A percentile compares a stretch with the other conserved stretches of the same genome.
These are phyloP conservation scores for Auriscalpium vulgare DNA, from an alignment of 768 basidiomycete species.

Conservation along the genomic window DNA sequence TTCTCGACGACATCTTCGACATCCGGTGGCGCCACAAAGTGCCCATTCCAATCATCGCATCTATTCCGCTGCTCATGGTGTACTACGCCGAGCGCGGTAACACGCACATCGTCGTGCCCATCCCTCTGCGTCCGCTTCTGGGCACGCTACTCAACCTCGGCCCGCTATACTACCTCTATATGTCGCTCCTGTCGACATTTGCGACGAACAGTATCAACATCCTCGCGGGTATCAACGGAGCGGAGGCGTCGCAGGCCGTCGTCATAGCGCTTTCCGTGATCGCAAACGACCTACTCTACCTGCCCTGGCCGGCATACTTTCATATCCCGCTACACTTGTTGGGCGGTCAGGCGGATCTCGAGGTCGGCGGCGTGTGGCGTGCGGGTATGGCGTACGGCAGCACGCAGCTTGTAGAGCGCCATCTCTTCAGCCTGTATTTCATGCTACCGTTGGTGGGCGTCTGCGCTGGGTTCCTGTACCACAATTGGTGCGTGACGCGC, in stretches of 20 bases:
- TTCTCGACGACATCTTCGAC: conserved; percentile 96
- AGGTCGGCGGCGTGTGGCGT: conserved; percentile 71
- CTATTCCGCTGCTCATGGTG: conserved; percentile 90
- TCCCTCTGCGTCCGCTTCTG: conserved; percentile 66
- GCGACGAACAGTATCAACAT: conserved; percentile 98
- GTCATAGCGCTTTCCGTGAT: conserved; percentile 88
- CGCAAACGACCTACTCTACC: conserved; percentile 86
- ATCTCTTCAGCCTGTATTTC: conserved; percentile 94
- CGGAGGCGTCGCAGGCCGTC: conserved; percentile 89
- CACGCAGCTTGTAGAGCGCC: conserved; percentile 80
- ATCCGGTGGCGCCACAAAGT: conserved; percentile 98
- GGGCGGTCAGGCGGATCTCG: conserved; percentile 57
- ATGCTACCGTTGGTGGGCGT: conserved; percentile 94
- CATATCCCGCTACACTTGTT: conserved; percentile 64
- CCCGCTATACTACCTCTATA: conserved; percentile 92
- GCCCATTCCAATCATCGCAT: conserved; percentile 93
- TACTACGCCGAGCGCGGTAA: conserved; percentile 94
- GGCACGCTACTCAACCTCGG: conserved; percentile 84
- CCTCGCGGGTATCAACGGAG: conserved; percentile 93
- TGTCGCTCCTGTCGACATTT: conserved; percentile 93
- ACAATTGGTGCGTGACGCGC: conserved; percentile 73
- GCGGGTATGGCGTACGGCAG: conserved; percentile 85
- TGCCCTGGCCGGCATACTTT: conserved; percentile 81
- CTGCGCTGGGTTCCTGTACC: conserved; percentile 84
- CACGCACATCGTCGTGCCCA: conserved; percentile 88